A percentile compares a stretch with the other conserved stretches of the same genome.
Evolutionary conservation across 345 rosid species (phyloP).

Genomic region (Eucalyptus regnans): DNA sequence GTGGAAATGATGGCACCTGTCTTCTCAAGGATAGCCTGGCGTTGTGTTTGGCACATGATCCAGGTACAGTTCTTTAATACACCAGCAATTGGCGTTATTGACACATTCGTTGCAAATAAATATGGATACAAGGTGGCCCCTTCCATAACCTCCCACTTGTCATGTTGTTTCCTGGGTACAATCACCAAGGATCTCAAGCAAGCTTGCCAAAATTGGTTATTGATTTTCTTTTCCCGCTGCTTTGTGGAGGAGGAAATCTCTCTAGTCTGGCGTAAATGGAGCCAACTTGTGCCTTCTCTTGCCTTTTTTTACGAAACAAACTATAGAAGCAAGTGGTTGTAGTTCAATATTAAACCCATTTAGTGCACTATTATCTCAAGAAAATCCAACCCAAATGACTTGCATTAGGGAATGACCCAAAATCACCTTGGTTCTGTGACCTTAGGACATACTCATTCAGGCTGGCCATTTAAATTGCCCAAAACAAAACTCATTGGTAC

Average conservation of each 20-base stretch:
- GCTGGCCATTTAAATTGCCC: neutral
- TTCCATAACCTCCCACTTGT: neutral
- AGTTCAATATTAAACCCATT: neutral
- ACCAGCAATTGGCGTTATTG: neutral
- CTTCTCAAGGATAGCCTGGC: constrained; percentile 86
- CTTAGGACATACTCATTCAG: neutral
- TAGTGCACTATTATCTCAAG: neutral
- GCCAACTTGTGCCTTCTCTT: neutral
- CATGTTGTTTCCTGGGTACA: neutral
- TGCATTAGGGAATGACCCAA: neutral
- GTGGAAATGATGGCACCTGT: constrained; percentile 99
- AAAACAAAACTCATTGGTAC: neutral
- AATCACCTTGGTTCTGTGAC: neutral
- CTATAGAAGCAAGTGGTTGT: neutral
- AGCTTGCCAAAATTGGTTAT: neutral
- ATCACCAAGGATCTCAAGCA: neutral
- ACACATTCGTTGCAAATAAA: neutral
- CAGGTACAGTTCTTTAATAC: constrained; percentile 38
- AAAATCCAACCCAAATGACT: neutral
- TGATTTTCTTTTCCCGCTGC: neutral
- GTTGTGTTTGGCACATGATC: constrained; percentile 87
- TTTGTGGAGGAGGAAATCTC: neutral
- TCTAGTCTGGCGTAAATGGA: neutral
- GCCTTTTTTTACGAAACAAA: neutral
- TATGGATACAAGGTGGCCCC: neutral